These are phyloP conservation scores for Ophiostoma sp. DNA, from an alignment of 2,329 filamentous ascomycete species.

Conservation along the genomic window DNA sequence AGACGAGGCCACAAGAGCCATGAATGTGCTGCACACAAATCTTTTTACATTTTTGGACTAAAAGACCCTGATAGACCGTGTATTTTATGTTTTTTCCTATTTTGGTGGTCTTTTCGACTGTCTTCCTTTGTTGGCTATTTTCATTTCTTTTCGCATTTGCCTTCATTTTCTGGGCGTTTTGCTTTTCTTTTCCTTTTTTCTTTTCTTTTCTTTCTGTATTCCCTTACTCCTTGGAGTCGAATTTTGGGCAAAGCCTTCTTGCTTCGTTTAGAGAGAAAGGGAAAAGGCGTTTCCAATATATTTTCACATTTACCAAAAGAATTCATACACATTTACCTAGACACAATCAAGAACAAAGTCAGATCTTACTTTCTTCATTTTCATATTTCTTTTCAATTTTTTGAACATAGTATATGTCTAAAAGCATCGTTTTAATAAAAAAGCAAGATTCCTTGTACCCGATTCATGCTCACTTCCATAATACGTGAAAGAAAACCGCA, in stretches of 20 bases:
- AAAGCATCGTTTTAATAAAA: not conserved
- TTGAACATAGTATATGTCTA: not conserved
- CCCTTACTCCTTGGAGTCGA: not conserved
- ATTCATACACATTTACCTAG: not conserved
- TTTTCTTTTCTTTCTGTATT: not conserved
- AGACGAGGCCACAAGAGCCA: conserved; percentile 83
- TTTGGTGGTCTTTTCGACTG: not conserved
- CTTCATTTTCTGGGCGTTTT: conserved; percentile 19
- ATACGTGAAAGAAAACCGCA: not conserved
- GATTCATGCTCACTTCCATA: not conserved
- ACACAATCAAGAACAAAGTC: not conserved
- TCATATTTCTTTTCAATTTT: not conserved
- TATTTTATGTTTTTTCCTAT: conserved; percentile 14
- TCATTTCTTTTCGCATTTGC: not conserved
- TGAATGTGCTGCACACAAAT: conserved; percentile 95
- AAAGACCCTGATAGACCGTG: not conserved
- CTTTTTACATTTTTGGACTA: conserved; percentile 93
- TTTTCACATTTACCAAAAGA: not conserved
- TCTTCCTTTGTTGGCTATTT: not conserved
- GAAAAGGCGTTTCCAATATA: not conserved
- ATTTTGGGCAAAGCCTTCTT: not conserved
- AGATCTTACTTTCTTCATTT: not conserved
- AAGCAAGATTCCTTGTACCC: not conserved
- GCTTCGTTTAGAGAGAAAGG: not conserved
- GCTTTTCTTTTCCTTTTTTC: not conserved